Conservation (phyloP, 2,329 filamentous ascomycete species). For the Microcera coccophila region DNA sequence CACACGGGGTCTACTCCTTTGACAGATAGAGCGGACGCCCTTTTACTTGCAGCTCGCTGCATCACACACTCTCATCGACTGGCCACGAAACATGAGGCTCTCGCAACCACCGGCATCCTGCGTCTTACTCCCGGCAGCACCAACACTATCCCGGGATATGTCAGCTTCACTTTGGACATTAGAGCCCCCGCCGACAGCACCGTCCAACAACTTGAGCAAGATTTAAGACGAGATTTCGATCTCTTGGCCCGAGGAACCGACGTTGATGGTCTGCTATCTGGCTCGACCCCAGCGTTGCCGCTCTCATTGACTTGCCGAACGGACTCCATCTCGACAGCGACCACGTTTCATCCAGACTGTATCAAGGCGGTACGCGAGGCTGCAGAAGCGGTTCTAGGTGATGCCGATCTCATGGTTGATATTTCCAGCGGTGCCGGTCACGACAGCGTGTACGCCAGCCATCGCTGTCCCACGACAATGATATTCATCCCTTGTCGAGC, state of each 20-base stretch:
- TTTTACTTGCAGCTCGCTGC: constrained; percentile 12
- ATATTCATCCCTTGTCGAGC: constrained; percentile 36
- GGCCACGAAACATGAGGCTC: constrained; percentile 10
- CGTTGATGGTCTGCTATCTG: constrained; percentile 32
- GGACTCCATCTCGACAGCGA: constrained; percentile 57
- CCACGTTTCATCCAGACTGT: constrained; percentile 63
- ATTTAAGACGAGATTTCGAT: constrained; percentile 30
- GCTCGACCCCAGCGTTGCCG: constrained; percentile 15
- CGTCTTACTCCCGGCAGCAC: constrained; percentile 12
- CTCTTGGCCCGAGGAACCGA: constrained; percentile 32
- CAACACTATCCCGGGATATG: constrained; percentile 14
- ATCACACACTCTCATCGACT: constrained; percentile 14
- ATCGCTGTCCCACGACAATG: constrained; percentile 35
- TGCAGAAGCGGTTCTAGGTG: constrained; percentile 50
- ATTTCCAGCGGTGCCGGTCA: constrained; percentile 39
- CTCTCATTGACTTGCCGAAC: constrained; percentile 45
- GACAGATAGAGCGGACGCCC: constrained; percentile 9
- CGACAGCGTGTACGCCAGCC: constrained; percentile 36
- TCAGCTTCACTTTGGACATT: constrained; percentile 54
- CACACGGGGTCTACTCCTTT: constrained; percentile 15
- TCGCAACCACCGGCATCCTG: constrained; percentile 14
- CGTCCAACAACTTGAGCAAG: constrained; percentile 41
- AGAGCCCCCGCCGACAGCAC: constrained; percentile 69
- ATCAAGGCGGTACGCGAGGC: constrained; percentile 60
- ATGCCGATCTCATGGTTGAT: constrained; percentile 32